Evolutionary conservation across 73 alveolate genomes (phyloP).

Genomic region (Paramecium octaurelia): DNA sequence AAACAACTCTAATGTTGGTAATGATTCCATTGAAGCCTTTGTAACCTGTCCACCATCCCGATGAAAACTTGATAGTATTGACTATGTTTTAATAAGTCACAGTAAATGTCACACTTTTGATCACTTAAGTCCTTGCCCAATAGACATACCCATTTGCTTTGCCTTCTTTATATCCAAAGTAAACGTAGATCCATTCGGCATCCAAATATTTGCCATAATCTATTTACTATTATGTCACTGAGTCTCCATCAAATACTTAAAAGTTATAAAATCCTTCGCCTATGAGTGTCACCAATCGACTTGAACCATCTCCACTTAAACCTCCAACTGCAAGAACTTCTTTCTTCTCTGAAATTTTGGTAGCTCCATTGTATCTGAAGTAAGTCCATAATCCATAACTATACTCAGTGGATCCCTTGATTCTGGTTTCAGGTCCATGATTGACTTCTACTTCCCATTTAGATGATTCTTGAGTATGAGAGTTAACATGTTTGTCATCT

Average conservation of each 20-base stretch:
- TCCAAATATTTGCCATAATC: slow-evolving; percentile 14
- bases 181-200: slow-evolving; percentile 1
- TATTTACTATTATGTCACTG: not conserved
- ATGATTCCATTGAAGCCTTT: not conserved
- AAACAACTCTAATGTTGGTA: not conserved
- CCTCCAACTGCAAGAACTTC: not conserved
- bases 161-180: slow-evolving; percentile 22
- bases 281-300: not conserved
- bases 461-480: not conserved
- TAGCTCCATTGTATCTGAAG: slow-evolving; percentile 9
- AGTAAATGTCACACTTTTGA: not conserved
- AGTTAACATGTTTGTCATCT: not conserved
- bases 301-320: not conserved
- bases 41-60: not conserved
- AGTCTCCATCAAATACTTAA: not conserved
- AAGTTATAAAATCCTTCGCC: not conserved
- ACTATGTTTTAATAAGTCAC: not conserved
- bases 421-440: not conserved
- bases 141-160: not conserved
- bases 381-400: slow-evolving; percentile 32
- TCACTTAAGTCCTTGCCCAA: not conserved
- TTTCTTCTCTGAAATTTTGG: not conserved
- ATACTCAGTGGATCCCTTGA: not conserved
- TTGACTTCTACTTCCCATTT: not conserved
- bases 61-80: not conserved